Percentiles rank a stretch among this genome's conserved stretches.
Evolutionary conservation across 805 yeast genomes (phyloP).

Genomic region (Trichomonascus vanleenenianus): DNA sequence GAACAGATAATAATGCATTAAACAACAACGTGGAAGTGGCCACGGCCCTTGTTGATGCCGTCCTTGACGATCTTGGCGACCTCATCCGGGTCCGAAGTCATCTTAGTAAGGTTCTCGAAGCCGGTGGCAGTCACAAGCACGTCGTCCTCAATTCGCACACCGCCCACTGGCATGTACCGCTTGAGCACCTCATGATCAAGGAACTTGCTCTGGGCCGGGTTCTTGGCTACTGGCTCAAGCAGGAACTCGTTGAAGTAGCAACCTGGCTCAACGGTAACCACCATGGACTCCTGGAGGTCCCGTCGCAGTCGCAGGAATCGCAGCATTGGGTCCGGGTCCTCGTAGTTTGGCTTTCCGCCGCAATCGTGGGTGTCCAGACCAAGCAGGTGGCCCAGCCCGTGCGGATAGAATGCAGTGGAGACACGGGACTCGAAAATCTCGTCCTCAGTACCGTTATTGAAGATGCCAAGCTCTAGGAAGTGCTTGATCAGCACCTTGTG

Average conservation of each 20-base stretch:
- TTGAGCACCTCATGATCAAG: constrained; percentile 61
- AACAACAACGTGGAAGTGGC: constrained; percentile 53
- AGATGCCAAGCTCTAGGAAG: constrained; percentile 68
- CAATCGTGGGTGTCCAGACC: constrained; percentile 98
- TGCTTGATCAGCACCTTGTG: constrained; percentile 69
- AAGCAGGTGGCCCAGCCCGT: constrained; percentile 87
- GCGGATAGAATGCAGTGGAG: constrained; percentile 82
- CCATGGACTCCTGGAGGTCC: constrained; percentile 64
- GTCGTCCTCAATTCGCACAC: constrained; percentile 95
- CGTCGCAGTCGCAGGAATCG: constrained; percentile 77
- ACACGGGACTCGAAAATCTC: constrained; percentile 66
- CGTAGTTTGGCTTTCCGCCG: constrained; percentile 80
- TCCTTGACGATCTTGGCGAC: constrained; percentile 65
- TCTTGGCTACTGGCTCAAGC: constrained; percentile 49
- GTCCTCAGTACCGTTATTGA: constrained; percentile 46
- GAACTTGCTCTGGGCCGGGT: constrained; percentile 41
- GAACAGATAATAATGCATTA: constrained; percentile 22
- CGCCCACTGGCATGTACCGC: constrained; percentile 85
- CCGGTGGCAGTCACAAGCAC: constrained; percentile 71
- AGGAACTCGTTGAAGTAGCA: constrained; percentile 81
- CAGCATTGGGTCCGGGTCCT: constrained; percentile 72
- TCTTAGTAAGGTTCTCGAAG: constrained; percentile 68
- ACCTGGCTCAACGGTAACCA: constrained; percentile 93
- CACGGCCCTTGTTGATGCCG: constrained; percentile 53
- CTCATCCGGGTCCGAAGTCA: constrained; percentile 82